Evolutionary conservation across 129 eudicot genomes (phyloP), one percentile per base, ranked within the genome.

Genomic region (Oenanthe sinensis): DNA sequence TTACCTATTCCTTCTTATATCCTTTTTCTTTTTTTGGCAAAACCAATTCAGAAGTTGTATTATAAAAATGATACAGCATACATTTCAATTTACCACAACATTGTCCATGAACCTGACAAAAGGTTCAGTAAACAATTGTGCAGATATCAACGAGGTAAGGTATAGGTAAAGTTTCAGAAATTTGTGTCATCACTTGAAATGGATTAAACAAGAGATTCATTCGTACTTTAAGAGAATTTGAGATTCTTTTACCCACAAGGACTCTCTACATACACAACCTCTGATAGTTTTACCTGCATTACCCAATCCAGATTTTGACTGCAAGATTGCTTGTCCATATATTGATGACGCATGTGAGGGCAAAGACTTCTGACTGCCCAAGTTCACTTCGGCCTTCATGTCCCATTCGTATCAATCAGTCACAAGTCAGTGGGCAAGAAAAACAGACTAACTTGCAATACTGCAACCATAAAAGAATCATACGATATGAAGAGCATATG

Each of bases 321-420:
- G 98, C 79, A 95, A 86, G 89, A 95, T 90, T 33, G 98, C 91
- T 83, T 91, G 98, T 46, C 98, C 97, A 83, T 95, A 95, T 75
- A 95, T 85, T 77, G 98, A 95, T 37, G 98, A 90, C 71, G 96
- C 94, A 81, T 95, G 94, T 84, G 93, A 79, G 28, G 94, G 84
- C 87, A 91, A 74, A 80, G 97, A 86, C 84, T 88, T 95, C 83
- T 86, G 98, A 79, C 89, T 79, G 42, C 92, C 94, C 90, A 95
- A 78, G 85, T 87, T 95, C 67, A 86, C 90, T 84, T 95, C 98
- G 75, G 81, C 79, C 86, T 91, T 91, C 24, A 91, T 87, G 55
- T 95, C 98, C 98, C 87, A 77, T 12, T 78, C 71, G 39, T 60
- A 60, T 46, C 79, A 40, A 83, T 79, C 74, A 52, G 1, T 49